A percentile compares a stretch with the other conserved stretches of the same genome.
Evolutionary conservation across 2,329 filamentous ascomycete genomes (phyloP).

Genomic region (Penicillium sclerotiorum): DNA sequence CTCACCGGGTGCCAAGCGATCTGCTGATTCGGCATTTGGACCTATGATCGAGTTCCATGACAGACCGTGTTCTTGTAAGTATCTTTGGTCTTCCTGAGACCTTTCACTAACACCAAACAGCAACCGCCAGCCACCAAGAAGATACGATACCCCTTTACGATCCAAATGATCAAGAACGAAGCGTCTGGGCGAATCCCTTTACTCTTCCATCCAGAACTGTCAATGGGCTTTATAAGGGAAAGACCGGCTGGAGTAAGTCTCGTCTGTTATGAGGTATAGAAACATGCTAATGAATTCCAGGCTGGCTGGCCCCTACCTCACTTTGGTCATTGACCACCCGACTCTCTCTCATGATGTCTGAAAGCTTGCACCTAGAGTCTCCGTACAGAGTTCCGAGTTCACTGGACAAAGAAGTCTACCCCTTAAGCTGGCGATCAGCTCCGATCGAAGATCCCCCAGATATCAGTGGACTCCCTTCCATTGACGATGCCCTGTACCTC

Average conservation of each 20-base stretch:
- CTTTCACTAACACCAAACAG: neutral
- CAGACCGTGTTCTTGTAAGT: neutral
- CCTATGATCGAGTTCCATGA: neutral
- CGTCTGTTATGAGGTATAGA: neutral
- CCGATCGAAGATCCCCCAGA: slow-evolving; percentile 29
- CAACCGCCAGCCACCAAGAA: neutral
- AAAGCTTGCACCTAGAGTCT: slow-evolving; percentile 28
- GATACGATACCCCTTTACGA: neutral
- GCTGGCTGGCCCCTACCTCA: slow-evolving; percentile 27
- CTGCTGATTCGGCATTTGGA: slow-evolving; percentile 3
- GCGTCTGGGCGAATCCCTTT: slow-evolving; percentile 28
- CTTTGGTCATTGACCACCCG: slow-evolving; percentile 30
- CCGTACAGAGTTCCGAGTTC: slow-evolving; percentile 28
- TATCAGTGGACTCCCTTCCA: slow-evolving; percentile 37
- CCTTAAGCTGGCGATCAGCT: slow-evolving; percentile 17
- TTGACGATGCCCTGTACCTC: slow-evolving; percentile 27
- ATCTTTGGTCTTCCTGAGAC: neutral
- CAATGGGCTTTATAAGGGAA: slow-evolving; percentile 18
- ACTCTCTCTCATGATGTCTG: slow-evolving; percentile 26
- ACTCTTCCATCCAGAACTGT: slow-evolving; percentile 20
- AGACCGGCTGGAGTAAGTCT: slow-evolving; percentile 40
- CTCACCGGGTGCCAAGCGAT: slow-evolving; percentile 1
- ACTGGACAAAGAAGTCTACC: slow-evolving; percentile 34
- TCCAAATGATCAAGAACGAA: neutral
- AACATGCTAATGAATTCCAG: slow-evolving; percentile 24